phyloP scores from a whole-genome alignment of 2,329 filamentous ascomycete genomes.

The Mollisiaceae sp. region DNA sequence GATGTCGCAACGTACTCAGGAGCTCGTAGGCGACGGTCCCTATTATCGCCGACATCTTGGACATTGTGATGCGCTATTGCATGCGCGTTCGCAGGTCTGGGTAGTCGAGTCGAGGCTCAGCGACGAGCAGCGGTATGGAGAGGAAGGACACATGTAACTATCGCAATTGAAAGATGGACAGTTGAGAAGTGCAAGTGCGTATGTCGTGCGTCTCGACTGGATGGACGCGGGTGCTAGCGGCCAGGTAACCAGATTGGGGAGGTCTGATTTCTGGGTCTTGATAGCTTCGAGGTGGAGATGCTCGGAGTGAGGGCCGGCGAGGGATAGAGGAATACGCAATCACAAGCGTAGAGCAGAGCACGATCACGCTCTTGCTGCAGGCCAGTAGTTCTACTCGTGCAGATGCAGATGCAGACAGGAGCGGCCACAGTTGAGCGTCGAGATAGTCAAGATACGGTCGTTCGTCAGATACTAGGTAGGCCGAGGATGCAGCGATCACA shows the following conservation, averaged over 20 bases:
- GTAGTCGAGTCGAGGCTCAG: slow-evolving; percentile 38
- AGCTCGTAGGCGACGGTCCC: slow-evolving; percentile 41
- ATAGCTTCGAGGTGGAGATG: no score
- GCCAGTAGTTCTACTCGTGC: no score
- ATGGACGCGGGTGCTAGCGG: slow-evolving; percentile 13
- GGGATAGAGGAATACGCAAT: no score
- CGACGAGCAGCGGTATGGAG: slow-evolving; percentile 38
- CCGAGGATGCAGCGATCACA: neutral
- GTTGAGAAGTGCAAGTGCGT: neutral
- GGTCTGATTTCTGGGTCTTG: neutral
- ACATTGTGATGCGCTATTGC: slow-evolving; percentile 16
- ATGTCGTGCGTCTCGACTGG: neutral
- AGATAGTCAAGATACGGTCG: no score
- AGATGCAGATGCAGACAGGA: no score
- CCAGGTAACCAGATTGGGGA: slow-evolving; percentile 20
- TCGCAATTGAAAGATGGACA: slow-evolving; percentile 9
- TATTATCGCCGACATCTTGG: slow-evolving; percentile 38
- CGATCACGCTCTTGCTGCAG: neutral
- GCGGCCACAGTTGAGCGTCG: neutral
- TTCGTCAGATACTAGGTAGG: no score
- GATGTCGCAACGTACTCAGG: slow-evolving; percentile 39
- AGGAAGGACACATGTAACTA: slow-evolving; percentile 43
- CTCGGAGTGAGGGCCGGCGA: no score
- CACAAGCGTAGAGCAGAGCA: no score
- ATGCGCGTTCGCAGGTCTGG: slow-evolving; percentile 9